phyloP scores from a whole-genome alignment of 805 yeast species.

The Spathaspora gorwiae region DNA sequence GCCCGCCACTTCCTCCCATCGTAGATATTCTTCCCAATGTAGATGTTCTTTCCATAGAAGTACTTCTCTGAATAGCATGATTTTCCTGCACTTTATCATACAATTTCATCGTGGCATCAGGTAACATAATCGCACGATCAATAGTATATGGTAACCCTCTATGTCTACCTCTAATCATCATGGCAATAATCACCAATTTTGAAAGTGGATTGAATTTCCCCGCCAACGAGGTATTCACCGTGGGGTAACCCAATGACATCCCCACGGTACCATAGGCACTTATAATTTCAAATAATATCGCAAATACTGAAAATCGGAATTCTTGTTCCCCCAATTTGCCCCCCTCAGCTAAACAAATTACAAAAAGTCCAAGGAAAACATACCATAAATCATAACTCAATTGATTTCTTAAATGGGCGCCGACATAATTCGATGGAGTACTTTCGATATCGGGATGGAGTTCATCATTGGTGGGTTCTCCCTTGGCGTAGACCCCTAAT shows the following conservation, averaged over 20 bases:
- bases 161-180: slow-evolving; percentile 93
- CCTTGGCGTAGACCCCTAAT: slow-evolving; percentile 68
- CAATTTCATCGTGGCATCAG: slow-evolving; percentile 59
- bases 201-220: slow-evolving; percentile 69
- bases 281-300: slow-evolving; percentile 78
- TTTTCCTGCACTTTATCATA: slow-evolving; percentile 59
- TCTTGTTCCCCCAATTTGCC: slow-evolving; percentile 44
- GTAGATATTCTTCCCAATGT: slow-evolving; percentile 8
- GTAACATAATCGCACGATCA: slow-evolving; percentile 90
- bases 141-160: slow-evolving; percentile 92
- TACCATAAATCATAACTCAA: slow-evolving; percentile 95
- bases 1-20: slow-evolving; percentile 5
- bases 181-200: slow-evolving; percentile 78
- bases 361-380: slow-evolving; percentile 76
- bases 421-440: slow-evolving; percentile 60
- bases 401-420: slow-evolving; percentile 86
- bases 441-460: slow-evolving; percentile 27
- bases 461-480: slow-evolving; percentile 18
- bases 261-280: slow-evolving; percentile 98
- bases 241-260: slow-evolving; percentile 78
- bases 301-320: slow-evolving; percentile 59
- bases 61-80: slow-evolving; percentile 36
- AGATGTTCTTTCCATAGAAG: slow-evolving; percentile 21
- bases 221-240: slow-evolving; percentile 61
- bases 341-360: slow-evolving; percentile 85